Base-by-base conservation (phyloP, 2,329 filamentous ascomycete genomes). In the Trichophyton rubrum region DNA sequence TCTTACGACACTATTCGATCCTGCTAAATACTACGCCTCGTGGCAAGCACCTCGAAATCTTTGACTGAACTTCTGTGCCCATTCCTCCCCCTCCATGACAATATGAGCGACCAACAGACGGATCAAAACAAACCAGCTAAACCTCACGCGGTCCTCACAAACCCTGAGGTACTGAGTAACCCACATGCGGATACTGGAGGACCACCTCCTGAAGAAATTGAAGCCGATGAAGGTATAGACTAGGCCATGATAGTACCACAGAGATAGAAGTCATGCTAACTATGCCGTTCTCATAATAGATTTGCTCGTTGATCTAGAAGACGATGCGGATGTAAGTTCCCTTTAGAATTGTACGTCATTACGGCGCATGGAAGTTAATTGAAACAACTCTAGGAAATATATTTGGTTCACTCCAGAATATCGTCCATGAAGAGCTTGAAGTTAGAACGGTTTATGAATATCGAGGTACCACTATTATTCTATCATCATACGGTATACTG, bases 351-450 rank as follows among this genome's bases (percentile, higher is more conserved):
- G 1, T 24, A 20, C 22, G 7, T 13, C 1, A 24, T 13, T 51
- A 13, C 5, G 27, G 27, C 6, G 27, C 27, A 30, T 30, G 27
- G 20, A 11, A 2, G 13, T 13, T 51, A 30, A 51, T 22, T 30
- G 24, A 15, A 24, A 22, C 30, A 13, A 24, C 2, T 24, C 15
- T 63, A 91, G 75, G 89, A 95, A 69, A 92, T 99, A 68, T 88
- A 93, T 70, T 85, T 91, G 63, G 86, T 90, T n/a, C 92, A 97
- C 73, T 87, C 87, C 60, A 88, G 91, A 65, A 82, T 99, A 69
- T 77, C 81, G 22, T 91, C 89, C 35, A 87, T 97, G 66, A 77
- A 85, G 5, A 84, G 85, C 15, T 82, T 99, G 22, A 83, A 78
- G n/a, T 82, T 99, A 56, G 88, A 91, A 63, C 85, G 93, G 62